Conservation (phyloP, 2,329 filamentous ascomycete species). For the Fusarium burgessii region DNA sequence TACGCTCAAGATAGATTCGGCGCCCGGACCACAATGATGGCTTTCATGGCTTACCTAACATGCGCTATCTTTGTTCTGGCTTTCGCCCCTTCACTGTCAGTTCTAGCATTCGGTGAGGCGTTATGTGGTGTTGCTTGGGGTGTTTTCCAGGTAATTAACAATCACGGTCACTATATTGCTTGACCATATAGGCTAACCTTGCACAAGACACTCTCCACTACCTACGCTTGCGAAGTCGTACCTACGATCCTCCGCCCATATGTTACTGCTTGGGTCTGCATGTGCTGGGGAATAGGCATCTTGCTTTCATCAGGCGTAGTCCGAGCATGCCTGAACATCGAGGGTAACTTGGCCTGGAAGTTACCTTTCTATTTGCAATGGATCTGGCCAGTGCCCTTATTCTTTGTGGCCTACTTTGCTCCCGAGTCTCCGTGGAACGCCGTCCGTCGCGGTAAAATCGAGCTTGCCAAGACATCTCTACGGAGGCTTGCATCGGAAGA, state of each 20-base stretch:
- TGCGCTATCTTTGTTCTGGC: constrained; percentile 30
- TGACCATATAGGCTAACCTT: rapidly evolving
- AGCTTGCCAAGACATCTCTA: constrained; percentile 4
- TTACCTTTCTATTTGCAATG: constrained; percentile 54
- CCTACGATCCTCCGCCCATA: constrained; percentile 54
- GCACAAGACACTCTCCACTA: constrained; percentile 53
- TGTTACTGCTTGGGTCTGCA: constrained; percentile 57
- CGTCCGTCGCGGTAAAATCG: constrained; percentile 46
- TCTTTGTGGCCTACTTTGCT: constrained; percentile 46
- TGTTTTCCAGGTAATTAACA: constrained; percentile 38
- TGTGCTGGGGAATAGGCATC: constrained; percentile 59
- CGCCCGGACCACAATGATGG: constrained; percentile 36
- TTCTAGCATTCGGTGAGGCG: constrained; percentile 52
- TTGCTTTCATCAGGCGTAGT: constrained; percentile 56
- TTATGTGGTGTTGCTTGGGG: constrained; percentile 54
- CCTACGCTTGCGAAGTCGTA: constrained; percentile 58
- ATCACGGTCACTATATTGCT: rapidly evolving
- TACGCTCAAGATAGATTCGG: constrained; percentile 55
- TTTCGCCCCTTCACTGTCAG: constrained; percentile 51
- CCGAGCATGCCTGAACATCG: constrained; percentile 49
- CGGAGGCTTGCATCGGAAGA: not conserved
- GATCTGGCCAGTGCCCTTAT: constrained; percentile 48
- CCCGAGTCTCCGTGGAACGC: constrained; percentile 50
- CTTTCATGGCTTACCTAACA: constrained; percentile 32
- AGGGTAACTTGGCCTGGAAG: constrained; percentile 52